phyloP scores from a whole-genome alignment of 441 rosid genomes.

The Iberis amara region DNA sequence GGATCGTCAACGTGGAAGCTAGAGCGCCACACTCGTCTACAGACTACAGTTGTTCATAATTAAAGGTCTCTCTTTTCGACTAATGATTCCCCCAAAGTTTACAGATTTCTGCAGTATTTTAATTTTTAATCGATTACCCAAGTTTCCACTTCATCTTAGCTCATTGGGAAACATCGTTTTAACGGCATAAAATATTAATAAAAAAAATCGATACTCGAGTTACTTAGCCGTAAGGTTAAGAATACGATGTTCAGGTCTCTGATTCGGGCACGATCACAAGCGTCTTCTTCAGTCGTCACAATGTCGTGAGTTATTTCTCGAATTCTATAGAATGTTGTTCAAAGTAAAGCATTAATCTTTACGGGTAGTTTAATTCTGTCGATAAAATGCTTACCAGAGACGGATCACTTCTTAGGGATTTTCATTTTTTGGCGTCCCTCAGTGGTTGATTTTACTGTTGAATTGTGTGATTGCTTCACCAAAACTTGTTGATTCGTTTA shows the following conservation, averaged over 20 bases:
- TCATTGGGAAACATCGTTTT: not conserved
- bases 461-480: slow-evolving; percentile 4
- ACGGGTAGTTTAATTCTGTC: not conserved
- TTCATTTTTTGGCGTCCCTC: not conserved
- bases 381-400: not conserved
- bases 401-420: not conserved
- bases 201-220: not conserved
- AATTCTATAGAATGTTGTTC: not conserved
- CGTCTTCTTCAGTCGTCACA: slow-evolving; percentile 22
- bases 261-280: slow-evolving; percentile 27
- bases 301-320: slow-evolving; percentile 29
- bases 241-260: slow-evolving; percentile 30
- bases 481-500: not conserved
- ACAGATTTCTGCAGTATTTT: not conserved
- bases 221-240: slow-evolving; percentile 9
- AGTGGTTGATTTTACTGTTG: not conserved
- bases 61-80: not conserved
- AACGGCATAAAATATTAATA: not conserved
- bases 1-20: slow-evolving; percentile 25
- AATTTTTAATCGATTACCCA: not conserved
- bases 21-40: slow-evolving; percentile 19
- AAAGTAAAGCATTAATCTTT: slow-evolving; percentile 19
- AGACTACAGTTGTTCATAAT: not conserved
- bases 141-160: slow-evolving; percentile 2
- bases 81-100: slow-evolving; percentile 8